Base-by-base conservation (phyloP, 2,329 filamentous ascomycete species). In the Aureobasidium sp. region DNA sequence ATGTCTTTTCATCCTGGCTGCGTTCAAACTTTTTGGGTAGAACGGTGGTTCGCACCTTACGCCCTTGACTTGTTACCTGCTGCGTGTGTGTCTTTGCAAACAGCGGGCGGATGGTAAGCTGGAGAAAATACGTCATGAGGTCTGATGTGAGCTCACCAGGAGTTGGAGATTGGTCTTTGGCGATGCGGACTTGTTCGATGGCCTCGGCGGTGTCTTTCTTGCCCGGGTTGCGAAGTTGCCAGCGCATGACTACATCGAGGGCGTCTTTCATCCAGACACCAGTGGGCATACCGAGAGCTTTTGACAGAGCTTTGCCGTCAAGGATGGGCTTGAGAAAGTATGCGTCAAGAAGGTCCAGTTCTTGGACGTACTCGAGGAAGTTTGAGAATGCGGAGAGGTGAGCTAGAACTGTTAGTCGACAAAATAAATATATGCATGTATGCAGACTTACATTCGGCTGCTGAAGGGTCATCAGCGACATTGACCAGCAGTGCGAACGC, bases 211-310 rank as follows among this genome's bases (percentile, higher is more conserved):
- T 75, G 64, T 92, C 87, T 3, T 80, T 83, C 62, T 77, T 78
- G 4, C 79, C 79, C 0, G 91, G 90, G 70, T 97, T 85, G 41
- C 90, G 82, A 58, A 97, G 81, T 74, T 97, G 94, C 91, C 92
- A 97, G 64, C 86, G 85, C 74, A 95, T 83, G 64, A 90, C 89
- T 4, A 91, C 78, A 36, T 95, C 88, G 49, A 96, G 76, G 3
- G 91, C 91, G 49, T 81, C 80, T 59, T 85, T 85, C 81, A 95
- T 88, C 93, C 93, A 97, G n/a, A 80, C 85, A 1, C 90, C 91
- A 0, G 89, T 87, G 65, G 85, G 85, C 0, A 81, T 84, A 21
- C 75, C 77, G 3, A 97, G 78, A 4, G 83, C 84, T 64, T 85
- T 81, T 21, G 85, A 83, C 25, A 97, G 81, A 58, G 87, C 78